phyloP scores from a whole-genome alignment of 2,329 filamentous ascomycete species.

The Sphaerulina vaccinii region DNA sequence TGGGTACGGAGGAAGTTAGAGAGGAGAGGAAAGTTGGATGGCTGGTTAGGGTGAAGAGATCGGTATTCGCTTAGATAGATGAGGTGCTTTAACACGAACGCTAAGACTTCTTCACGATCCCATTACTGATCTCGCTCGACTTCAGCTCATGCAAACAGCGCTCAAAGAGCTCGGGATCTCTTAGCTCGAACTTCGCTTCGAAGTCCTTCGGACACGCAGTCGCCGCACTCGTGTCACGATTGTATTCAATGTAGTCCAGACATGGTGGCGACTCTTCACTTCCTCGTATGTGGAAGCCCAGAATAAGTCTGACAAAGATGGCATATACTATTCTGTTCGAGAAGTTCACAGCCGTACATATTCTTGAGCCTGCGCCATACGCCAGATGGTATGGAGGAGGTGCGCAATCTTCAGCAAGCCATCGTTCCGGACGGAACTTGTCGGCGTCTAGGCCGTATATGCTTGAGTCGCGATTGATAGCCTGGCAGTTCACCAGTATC shows the following conservation, averaged over 20 bases:
- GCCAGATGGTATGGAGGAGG: slow-evolving; percentile 6
- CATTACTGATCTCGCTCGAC: too few relatives aligned
- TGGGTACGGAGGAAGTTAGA: background rate
- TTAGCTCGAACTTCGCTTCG: background rate
- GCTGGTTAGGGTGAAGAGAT: background rate
- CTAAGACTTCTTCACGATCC: too few relatives aligned
- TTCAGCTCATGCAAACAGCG: too few relatives aligned
- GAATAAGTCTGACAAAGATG: background rate
- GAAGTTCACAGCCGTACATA: slow-evolving; percentile 5
- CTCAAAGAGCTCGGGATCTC: background rate
- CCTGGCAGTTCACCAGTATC: slow-evolving; percentile 10
- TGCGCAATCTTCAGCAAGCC: slow-evolving; percentile 23
- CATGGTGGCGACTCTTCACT: background rate
- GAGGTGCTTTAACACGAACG: background rate
- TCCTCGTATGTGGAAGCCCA: background rate
- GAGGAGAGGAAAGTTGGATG: background rate
- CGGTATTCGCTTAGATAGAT: background rate
- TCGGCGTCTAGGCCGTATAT: slow-evolving; percentile 16
- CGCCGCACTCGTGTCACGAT: slow-evolving; percentile 1
- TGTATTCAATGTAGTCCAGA: slow-evolving; percentile 3
- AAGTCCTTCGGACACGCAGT: slow-evolving; percentile 9
- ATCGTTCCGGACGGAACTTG: slow-evolving; percentile 20
- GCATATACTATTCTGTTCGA: slow-evolving; percentile 1
- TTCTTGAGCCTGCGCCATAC: slow-evolving; percentile 2
- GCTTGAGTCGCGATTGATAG: slow-evolving; percentile 5